Evolutionary conservation across 176 grass and related monocot species (phyloP).

Genomic region (Rhynchospora tenuis): DNA sequence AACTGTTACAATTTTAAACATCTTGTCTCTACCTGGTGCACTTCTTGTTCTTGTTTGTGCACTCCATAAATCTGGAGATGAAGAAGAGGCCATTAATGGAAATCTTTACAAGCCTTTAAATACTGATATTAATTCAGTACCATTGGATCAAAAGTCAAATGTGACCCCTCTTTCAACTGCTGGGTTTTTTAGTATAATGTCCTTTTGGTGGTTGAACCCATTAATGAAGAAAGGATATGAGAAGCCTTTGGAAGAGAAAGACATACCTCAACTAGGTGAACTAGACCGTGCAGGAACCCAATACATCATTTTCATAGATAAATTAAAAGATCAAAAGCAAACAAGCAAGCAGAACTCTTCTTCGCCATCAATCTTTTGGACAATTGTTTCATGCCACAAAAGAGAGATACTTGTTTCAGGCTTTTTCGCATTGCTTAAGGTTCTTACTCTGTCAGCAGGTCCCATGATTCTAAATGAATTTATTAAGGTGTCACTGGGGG

Average conservation of each 20-base stretch:
- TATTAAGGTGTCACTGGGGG: slow-evolving; percentile 63
- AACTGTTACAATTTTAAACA: slow-evolving; percentile 41
- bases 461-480: slow-evolving; percentile 78
- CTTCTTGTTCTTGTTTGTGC: slow-evolving; percentile 38
- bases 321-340: slow-evolving; percentile 37
- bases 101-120: slow-evolving; percentile 55
- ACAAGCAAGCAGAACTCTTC: slow-evolving; percentile 5
- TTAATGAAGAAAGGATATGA: slow-evolving; percentile 77
- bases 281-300: slow-evolving; percentile 48
- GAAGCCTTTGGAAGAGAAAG: slow-evolving; percentile 81
- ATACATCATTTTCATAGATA: slow-evolving; percentile 48
- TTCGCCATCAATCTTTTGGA: slow-evolving; percentile 52
- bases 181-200: slow-evolving; percentile 56
- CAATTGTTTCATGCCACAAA: slow-evolving; percentile 67
- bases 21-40: slow-evolving; percentile 48
- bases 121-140: slow-evolving; percentile 1
- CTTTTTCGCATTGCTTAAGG: slow-evolving; percentile 78
- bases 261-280: slow-evolving; percentile 49
- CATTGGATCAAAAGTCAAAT: slow-evolving; percentile 24
- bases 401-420: slow-evolving; percentile 56
- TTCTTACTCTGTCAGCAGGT: slow-evolving; percentile 56
- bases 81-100: slow-evolving; percentile 16
- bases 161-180: slow-evolving; percentile 56
- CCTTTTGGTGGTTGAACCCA: slow-evolving; percentile 87
- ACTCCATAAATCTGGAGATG: slow-evolving; percentile 14